Conservation (phyloP, 805 yeast genomes). For the Cyberlindnera maclurae region DNA sequence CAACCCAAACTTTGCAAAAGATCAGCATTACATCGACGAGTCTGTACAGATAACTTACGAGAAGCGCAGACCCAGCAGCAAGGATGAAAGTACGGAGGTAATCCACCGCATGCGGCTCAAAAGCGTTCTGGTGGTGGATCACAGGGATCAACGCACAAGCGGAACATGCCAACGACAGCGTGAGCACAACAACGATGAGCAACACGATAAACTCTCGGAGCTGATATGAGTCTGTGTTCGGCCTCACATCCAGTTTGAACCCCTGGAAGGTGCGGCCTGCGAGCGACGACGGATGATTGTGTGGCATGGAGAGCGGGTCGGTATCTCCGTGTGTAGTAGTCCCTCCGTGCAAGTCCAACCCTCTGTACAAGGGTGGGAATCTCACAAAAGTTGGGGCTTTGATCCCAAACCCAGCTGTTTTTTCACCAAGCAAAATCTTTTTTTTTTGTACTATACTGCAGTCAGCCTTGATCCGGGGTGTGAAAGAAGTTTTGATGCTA, state of each 20-base stretch:
- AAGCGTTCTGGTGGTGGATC: constrained; percentile 14
- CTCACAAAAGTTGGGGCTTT: too few species aligned
- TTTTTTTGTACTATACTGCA: too few species aligned
- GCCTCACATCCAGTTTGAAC: neutral
- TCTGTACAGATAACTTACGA: constrained; percentile 20
- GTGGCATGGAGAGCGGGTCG: too few species aligned
- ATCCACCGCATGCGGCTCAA: constrained; percentile 31
- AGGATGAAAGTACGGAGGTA: constrained; percentile 32
- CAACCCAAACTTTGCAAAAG: constrained; percentile 29
- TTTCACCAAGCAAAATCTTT: too few species aligned
- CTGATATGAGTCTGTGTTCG: neutral
- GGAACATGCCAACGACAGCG: neutral
- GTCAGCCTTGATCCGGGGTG: too few species aligned
- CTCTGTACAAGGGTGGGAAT: too few species aligned
- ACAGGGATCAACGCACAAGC: constrained; percentile 6
- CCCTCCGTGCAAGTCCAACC: too few species aligned
- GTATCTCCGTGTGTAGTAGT: too few species aligned
- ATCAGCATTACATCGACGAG: constrained; percentile 25
- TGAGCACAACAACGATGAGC: neutral
- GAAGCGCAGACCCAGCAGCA: constrained; percentile 29
- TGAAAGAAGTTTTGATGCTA: too few species aligned
- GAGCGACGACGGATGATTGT: too few species aligned
- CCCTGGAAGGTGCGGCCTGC: too few species aligned
- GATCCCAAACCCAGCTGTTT: too few species aligned
- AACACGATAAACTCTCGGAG: constrained; percentile 3